Conservation (phyloP, 192 early-diverging fungal species). For the Chytriomyces sp. region DNA sequence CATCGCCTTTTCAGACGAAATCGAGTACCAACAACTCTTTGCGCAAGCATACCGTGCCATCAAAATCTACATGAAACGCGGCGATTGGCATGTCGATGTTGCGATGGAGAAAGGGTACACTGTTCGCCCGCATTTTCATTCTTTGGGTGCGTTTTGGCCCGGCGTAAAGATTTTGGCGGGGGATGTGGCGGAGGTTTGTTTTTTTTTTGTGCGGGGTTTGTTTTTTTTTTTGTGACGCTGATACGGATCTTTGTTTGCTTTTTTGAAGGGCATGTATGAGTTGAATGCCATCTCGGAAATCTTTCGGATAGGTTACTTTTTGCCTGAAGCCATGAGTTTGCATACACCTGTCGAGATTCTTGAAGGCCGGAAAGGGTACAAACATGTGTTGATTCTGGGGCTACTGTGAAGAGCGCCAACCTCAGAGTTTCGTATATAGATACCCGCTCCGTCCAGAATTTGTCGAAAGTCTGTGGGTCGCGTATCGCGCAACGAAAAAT, state of each 20-base stretch:
- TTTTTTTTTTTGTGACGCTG: not conserved
- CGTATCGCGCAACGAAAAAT: slow-evolving; percentile 41
- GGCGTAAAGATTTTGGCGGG: slow-evolving; percentile 40
- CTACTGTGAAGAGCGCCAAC: not conserved
- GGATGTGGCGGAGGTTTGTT: slow-evolving; percentile 29
- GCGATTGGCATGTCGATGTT: slow-evolving; percentile 41
- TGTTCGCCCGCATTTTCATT: not conserved
- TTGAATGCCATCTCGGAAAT: no score
- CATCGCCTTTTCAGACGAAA: slow-evolving; percentile 35
- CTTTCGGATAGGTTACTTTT: no score
- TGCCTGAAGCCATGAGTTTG: slow-evolving; percentile 5
- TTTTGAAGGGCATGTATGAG: slow-evolving; percentile 1
- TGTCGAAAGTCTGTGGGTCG: slow-evolving; percentile 59
- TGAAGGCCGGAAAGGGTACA: slow-evolving; percentile 16
- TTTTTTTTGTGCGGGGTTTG: not conserved
- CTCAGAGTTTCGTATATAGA: not conserved
- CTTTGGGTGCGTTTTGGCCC: slow-evolving; percentile 43
- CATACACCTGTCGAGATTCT: not conserved
- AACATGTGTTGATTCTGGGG: no score
- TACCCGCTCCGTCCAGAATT: slow-evolving; percentile 90
- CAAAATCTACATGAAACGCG: slow-evolving; percentile 34
- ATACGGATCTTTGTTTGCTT: not conserved
- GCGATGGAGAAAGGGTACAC: slow-evolving; percentile 18
- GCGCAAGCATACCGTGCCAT: slow-evolving; percentile 33
- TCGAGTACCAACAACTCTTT: slow-evolving; percentile 62